phyloP scores from a whole-genome alignment of 805 yeast species.

The Saccharomycopsis selenospora region DNA sequence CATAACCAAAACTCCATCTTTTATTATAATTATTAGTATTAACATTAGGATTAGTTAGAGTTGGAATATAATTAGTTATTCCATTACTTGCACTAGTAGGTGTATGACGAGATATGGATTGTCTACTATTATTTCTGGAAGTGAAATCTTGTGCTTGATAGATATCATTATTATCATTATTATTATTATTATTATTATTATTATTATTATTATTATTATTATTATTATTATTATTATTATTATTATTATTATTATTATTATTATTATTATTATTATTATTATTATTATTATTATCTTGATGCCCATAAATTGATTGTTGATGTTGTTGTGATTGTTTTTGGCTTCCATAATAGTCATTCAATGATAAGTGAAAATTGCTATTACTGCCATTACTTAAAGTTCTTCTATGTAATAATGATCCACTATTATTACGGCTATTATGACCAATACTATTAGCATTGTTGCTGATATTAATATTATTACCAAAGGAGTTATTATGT shows the following conservation, averaged over 20 bases:
- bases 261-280: too few species aligned
- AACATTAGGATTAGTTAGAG: too few species aligned
- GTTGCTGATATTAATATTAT: conserved; percentile 3
- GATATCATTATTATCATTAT: background rate
- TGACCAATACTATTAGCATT: background rate
- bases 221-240: background rate
- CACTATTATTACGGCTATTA: background rate
- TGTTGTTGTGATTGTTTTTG: too few species aligned
- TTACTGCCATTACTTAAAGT: conserved; percentile 1
- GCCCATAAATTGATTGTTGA: background rate
- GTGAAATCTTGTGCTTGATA: background rate
- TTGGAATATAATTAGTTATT: too few species aligned
- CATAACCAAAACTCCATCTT: conserved; percentile 2
- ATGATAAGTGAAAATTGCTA: background rate
- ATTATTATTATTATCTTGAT: too few species aligned
- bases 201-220: background rate
- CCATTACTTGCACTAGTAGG: background rate
- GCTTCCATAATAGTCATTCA: background rate
- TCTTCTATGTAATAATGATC: background rate
- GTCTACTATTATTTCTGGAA: background rate
- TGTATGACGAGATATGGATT: too few species aligned
- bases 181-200: background rate
- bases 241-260: too few species aligned
- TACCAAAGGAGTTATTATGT: background rate
- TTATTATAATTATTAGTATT: background rate